Percentiles rank a stretch among this genome's conserved stretches.
Evolutionary conservation across 2,329 filamentous ascomycete species (phyloP).

Genomic region (Cadophora luteo-olivacea): DNA sequence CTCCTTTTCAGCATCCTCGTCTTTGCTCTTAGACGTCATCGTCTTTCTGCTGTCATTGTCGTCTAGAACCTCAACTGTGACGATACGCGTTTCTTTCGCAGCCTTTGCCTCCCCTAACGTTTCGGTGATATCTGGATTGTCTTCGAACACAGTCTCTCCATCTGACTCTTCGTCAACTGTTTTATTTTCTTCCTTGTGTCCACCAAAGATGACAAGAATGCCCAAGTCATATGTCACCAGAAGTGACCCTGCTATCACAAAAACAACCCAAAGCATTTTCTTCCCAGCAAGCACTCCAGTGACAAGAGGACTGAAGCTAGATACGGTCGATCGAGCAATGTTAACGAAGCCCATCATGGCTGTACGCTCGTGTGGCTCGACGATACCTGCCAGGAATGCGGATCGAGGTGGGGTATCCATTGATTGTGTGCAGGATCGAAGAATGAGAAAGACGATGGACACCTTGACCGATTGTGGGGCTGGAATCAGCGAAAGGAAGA

Average conservation of each 20-base stretch:
- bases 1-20: neutral
- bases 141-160: neutral
- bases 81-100: neutral
- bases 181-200: conserved; percentile 17
- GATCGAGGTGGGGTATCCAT: conserved; percentile 76
- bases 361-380: conserved; percentile 70
- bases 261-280: conserved; percentile 64
- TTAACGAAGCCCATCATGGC: conserved; percentile 75
- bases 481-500: conserved; percentile 69
- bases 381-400: conserved; percentile 71
- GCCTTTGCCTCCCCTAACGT: neutral
- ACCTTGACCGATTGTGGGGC: conserved; percentile 58
- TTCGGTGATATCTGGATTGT: neutral
- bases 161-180: neutral
- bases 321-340: conserved; percentile 68
- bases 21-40: neutral
- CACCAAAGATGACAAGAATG: conserved; percentile 56
- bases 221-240: conserved; percentile 67
- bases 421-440: conserved; percentile 65
- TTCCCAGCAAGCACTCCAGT: conserved; percentile 66
- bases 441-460: conserved; percentile 64
- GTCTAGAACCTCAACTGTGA: neutral
- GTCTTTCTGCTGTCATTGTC: neutral
- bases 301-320: conserved; percentile 66
- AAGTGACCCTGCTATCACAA: conserved; percentile 65